Evolutionary conservation across 306 rosid species (phyloP), one percentile per base, ranked within the genome.

Genomic region (Trifolium repens): DNA sequence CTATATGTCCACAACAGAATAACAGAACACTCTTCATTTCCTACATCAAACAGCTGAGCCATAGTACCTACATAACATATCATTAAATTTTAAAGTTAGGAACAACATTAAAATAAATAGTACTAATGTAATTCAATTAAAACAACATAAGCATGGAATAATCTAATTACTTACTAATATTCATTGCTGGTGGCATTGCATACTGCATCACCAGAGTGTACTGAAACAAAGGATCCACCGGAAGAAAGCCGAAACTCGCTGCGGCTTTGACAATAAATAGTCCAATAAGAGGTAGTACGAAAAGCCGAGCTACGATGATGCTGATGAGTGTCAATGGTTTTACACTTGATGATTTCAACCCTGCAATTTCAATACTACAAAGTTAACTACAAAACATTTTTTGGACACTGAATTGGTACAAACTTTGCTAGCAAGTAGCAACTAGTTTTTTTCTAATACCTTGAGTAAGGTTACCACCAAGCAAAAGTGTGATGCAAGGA

Each of bases 131-230:
- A 40, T 76, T 76, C 39, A 65, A 24, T 71, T 35, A 65, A 37
- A 65, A 44, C 22, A 50, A 61, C 63, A 5, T 65, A 10, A 37
- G 15, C 7, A 37, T 8, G 7, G 4, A 58, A 24, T 19, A 64
- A 35, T 75, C 27, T 64, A 27, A 19, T 65, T 5, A 67, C 89
- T 84, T 76, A 92, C 98, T 84, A 15, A 94, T 92, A 71, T 88
- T 88, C 96, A 96, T 90, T 2, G 99, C 99, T 6, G 99, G 99
- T 27, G 99, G 99, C 85, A 91, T 73, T 19, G 93, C 81, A 74
- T 86, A 96, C 61, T 96, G 99, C 80, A 90, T 40, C 84, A 96
- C 89, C 27, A 96, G 74, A 49, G 86, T 86, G 47, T 86, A 96
- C 6, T 55, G 93, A 78, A 82, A 96, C 78, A 96, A 80, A 54